Evolutionary conservation across 2,329 filamentous ascomycete species (phyloP).

Genomic region (Exserohilum rostratum): DNA sequence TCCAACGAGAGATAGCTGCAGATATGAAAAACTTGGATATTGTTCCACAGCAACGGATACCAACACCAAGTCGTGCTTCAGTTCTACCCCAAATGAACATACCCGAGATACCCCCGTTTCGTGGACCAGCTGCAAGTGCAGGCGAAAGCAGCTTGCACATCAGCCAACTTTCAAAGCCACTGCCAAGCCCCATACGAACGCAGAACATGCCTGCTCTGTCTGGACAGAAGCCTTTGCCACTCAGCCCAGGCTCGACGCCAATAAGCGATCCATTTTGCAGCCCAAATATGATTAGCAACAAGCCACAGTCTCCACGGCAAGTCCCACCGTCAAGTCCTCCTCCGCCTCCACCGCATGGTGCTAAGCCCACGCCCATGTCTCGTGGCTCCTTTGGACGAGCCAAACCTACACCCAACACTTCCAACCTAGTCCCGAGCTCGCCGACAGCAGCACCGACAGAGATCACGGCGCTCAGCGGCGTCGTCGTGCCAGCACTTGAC

Average conservation of each 20-base stretch:
- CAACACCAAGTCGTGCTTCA: slow-evolving; percentile 42
- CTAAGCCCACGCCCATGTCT: slow-evolving; percentile 29
- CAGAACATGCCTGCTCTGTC: slow-evolving; percentile 31
- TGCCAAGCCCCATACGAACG: slow-evolving; percentile 29
- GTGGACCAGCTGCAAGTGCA: slow-evolving; percentile 27
- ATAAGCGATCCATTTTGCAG: slow-evolving; percentile 41
- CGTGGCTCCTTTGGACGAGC: slow-evolving; percentile 41
- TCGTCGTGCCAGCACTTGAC: slow-evolving; percentile 91
- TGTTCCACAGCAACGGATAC: slow-evolving; percentile 36
- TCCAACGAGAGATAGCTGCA: slow-evolving; percentile 55
- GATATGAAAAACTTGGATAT: slow-evolving; percentile 50
- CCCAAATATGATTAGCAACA: slow-evolving; percentile 25
- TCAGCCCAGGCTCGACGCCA: slow-evolving; percentile 24
- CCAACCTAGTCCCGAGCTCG: slow-evolving; percentile 48
- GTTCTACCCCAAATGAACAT: slow-evolving; percentile 42
- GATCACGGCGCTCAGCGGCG: slow-evolving; percentile 84
- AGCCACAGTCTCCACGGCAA: slow-evolving; percentile 11
- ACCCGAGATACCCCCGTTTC: slow-evolving; percentile 45
- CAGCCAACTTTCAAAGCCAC: slow-evolving; percentile 24
- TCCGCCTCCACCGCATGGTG: slow-evolving; percentile 16
- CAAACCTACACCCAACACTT: slow-evolving; percentile 28
- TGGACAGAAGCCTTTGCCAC: slow-evolving; percentile 35
- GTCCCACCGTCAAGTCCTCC: slow-evolving; percentile 11
- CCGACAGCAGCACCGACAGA: slow-evolving; percentile 68
- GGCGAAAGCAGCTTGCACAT: slow-evolving; percentile 13